phyloP scores from a whole-genome alignment of 164 flowering plant species.

The Annona squamosa region DNA sequence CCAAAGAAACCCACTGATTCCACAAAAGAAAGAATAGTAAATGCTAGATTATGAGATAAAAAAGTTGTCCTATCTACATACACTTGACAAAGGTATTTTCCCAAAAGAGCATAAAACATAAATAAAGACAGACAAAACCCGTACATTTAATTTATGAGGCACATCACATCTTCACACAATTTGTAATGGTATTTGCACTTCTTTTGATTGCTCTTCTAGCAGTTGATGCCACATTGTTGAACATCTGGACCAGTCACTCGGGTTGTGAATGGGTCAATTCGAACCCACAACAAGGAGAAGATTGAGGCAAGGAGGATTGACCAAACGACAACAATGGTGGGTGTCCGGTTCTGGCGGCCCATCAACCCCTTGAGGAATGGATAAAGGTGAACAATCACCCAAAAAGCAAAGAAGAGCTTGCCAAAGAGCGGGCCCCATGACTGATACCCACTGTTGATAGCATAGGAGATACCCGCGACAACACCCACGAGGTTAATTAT shows the following conservation, averaged over 20 bases:
- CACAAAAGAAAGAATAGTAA: neutral
- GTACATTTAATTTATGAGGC: neutral
- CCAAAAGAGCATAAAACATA: neutral
- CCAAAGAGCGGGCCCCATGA: conserved; percentile 16
- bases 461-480: conserved; percentile 15
- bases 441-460: conserved; percentile 15
- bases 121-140: neutral
- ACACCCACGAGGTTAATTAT: conserved; percentile 13
- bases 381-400: conserved; percentile 72
- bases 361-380: conserved; percentile 78
- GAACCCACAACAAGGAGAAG: conserved; percentile 69
- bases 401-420: conserved; percentile 14
- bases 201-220: conserved; percentile 19
- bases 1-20: neutral
- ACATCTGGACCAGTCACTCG: conserved; percentile 53
- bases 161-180: neutral
- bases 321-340: conserved; percentile 79
- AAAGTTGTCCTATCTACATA: neutral
- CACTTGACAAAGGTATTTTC: conserved; percentile 6
- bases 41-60: neutral
- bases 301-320: conserved; percentile 72
- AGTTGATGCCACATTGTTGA: conserved; percentile 26
- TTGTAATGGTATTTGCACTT: neutral
- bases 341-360: conserved; percentile 81
- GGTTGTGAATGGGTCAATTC: conserved; percentile 68